Evolutionary conservation across 352 stramenopile species (phyloP).

Genomic region (Thalassiosira delicatula): DNA sequence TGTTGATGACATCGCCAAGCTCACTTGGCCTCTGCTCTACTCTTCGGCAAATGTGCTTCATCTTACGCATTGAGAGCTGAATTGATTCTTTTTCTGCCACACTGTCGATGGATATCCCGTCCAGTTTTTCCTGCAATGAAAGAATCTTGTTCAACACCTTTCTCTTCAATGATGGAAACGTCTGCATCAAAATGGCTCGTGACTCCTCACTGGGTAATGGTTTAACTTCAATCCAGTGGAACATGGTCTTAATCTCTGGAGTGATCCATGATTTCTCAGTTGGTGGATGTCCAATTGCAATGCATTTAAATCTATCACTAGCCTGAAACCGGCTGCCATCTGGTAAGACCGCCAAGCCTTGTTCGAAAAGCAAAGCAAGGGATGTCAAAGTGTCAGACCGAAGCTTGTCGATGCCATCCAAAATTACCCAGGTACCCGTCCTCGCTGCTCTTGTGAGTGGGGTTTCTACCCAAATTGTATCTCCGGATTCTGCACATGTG

Average conservation of each 20-base stretch:
- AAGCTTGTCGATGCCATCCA: too few relatives aligned
- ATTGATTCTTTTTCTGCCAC: slow-evolving; percentile 61
- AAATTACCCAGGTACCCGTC: too few relatives aligned
- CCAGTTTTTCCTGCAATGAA: slow-evolving; percentile 49
- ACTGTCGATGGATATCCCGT: slow-evolving; percentile 61
- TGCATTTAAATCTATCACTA: slow-evolving; percentile 62
- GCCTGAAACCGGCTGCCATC: slow-evolving; percentile 88
- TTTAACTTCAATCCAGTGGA: slow-evolving; percentile 66
- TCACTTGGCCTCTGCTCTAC: slow-evolving; percentile 50
- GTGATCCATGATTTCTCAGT: slow-evolving; percentile 62
- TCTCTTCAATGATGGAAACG: slow-evolving; percentile 53
- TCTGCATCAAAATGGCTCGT: slow-evolving; percentile 46
- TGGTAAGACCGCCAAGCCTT: slow-evolving; percentile 86
- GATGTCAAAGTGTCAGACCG: too few relatives aligned
- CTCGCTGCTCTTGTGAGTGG: too few relatives aligned
- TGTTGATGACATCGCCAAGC: slow-evolving; percentile 51
- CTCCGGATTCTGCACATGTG: too few relatives aligned
- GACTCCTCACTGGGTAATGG: slow-evolving; percentile 55
- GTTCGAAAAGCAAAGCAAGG: too few relatives aligned
- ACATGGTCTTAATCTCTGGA: slow-evolving; percentile 65
- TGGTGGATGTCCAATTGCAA: slow-evolving; percentile 63
- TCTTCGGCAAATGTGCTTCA: slow-evolving; percentile 71
- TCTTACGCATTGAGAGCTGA: slow-evolving; percentile 55
- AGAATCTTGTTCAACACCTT: slow-evolving; percentile 59
- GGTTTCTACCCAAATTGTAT: too few relatives aligned